phyloP scores from a whole-genome alignment of 345 rosid species.

The Rhizophora mangle region DNA sequence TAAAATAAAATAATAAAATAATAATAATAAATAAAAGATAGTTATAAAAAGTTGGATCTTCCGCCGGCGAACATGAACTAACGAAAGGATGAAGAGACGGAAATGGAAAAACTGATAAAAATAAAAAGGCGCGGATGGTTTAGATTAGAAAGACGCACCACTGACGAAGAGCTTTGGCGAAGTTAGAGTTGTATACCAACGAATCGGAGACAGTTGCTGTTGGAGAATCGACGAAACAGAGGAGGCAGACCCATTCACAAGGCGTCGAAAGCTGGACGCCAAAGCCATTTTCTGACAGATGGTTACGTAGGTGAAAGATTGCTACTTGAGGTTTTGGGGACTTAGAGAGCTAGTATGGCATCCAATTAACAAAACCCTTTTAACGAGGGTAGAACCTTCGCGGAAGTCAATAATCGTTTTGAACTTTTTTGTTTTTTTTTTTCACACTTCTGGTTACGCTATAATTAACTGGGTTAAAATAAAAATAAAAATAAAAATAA shows the following conservation, averaged over 20 bases:
- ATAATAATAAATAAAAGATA: too few relatives aligned
- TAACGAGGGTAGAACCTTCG: too few relatives aligned
- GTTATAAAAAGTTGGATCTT: too few relatives aligned
- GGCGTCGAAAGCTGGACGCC: constrained; percentile 44
- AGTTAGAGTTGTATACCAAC: constrained; percentile 59
- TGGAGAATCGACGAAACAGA: constrained; percentile 27
- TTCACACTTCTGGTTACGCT: not conserved
- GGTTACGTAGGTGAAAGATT: too few relatives aligned
- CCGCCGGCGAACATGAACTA: too few relatives aligned
- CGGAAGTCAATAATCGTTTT: too few relatives aligned
- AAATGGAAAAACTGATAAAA: not conserved
- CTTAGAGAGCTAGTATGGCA: too few relatives aligned
- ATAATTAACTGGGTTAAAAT: too few relatives aligned
- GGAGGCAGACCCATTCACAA: constrained; percentile 26
- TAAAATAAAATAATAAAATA: not conserved
- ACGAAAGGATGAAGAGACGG: not conserved
- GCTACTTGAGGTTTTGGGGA: not conserved
- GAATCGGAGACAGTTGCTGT: constrained; percentile 33
- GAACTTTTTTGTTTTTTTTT: too few relatives aligned
- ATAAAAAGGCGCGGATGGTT: not conserved
- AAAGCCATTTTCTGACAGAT: constrained; percentile 49
- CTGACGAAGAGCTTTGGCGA: constrained; percentile 80
- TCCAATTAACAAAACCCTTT: not conserved
- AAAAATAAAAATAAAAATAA: too few relatives aligned
- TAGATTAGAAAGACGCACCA: constrained; percentile 32